Percentiles rank a stretch among this genome's conserved stretches.
phyloP scores from a whole-genome alignment of 192 early-diverging fungal species.

The Backusella westeae region DNA sequence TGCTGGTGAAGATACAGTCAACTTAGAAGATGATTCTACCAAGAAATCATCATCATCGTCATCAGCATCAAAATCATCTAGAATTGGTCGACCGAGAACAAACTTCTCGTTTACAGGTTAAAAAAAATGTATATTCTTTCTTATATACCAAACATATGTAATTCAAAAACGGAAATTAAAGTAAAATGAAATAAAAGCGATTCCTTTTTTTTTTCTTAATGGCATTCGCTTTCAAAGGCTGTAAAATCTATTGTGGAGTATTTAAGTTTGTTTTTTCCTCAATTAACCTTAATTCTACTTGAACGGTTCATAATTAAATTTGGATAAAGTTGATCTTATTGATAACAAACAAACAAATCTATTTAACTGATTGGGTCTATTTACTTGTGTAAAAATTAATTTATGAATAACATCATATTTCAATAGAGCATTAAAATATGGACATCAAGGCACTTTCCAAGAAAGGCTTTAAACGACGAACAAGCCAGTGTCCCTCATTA shows the following conservation, averaged over 20 bases:
- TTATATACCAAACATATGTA: not conserved
- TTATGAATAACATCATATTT: too few species aligned
- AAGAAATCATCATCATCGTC: not conserved
- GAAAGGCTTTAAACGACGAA: not conserved
- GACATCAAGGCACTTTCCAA: not conserved
- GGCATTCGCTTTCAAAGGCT: not conserved
- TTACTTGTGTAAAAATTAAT: too few species aligned
- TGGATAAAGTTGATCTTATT: not conserved
- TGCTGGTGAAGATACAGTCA: conserved; percentile 27
- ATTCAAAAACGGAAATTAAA: not conserved
- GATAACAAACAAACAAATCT: too few species aligned
- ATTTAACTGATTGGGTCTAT: too few species aligned
- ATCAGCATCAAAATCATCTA: conserved; percentile 10
- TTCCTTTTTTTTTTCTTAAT: not conserved
- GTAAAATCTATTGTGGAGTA: not conserved
- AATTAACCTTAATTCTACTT: too few species aligned
- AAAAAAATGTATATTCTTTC: not conserved
- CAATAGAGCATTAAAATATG: not conserved
- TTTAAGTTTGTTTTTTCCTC: not conserved
- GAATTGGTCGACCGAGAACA: conserved; percentile 27
- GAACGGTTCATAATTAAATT: not conserved
- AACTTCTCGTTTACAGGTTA: conserved; percentile 27
- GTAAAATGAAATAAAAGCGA: not conserved
- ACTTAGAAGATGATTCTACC: not conserved
- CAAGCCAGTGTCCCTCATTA: not conserved